A percentile compares a stretch with the other conserved stretches of the same genome.
These are phyloP conservation scores for Diaporthe aspalathi DNA, from an alignment of 2,329 filamentous ascomycete genomes.

Conservation along the genomic window DNA sequence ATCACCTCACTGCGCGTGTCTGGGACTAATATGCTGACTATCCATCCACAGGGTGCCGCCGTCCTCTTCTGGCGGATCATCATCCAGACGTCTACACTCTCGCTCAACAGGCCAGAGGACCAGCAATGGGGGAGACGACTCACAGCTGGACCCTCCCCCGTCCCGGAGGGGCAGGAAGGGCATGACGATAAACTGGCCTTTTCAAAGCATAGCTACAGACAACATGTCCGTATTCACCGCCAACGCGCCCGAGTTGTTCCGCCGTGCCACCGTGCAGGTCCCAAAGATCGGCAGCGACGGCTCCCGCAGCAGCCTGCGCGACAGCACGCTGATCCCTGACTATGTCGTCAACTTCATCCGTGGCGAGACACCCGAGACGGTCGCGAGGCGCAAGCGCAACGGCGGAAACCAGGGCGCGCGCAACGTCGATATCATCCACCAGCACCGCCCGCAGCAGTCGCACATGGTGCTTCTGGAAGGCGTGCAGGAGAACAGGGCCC, in stretches of 20 bases:
- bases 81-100: slow-evolving; percentile 15
- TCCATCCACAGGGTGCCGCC: slow-evolving; percentile 5
- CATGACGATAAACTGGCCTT: slow-evolving; percentile 49
- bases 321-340: slow-evolving; percentile 63
- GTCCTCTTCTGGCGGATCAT: slow-evolving; percentile 11
- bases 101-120: slow-evolving; percentile 20
- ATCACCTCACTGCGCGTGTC: neutral
- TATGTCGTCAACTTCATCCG: slow-evolving; percentile 67
- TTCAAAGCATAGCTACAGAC: slow-evolving; percentile 48
- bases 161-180: slow-evolving; percentile 37
- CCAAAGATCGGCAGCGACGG: slow-evolving; percentile 37
- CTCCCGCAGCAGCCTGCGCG: slow-evolving; percentile 40
- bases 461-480: slow-evolving; percentile 50
- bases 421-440: slow-evolving; percentile 47
- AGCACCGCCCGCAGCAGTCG: slow-evolving; percentile 47
- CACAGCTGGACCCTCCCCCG: slow-evolving; percentile 31
- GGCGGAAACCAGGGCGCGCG: slow-evolving; percentile 47
- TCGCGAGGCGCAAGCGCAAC: slow-evolving; percentile 58
- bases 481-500: slow-evolving; percentile 32
- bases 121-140: slow-evolving; percentile 5
- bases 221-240: slow-evolving; percentile 42
- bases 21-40: slow-evolving; percentile 12
- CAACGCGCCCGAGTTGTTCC: slow-evolving; percentile 26
- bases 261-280: slow-evolving; percentile 27
- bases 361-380: slow-evolving; percentile 65